Base-by-base conservation (phyloP, 768 basidiomycete genomes). In the Lentinula detonsa region DNA sequence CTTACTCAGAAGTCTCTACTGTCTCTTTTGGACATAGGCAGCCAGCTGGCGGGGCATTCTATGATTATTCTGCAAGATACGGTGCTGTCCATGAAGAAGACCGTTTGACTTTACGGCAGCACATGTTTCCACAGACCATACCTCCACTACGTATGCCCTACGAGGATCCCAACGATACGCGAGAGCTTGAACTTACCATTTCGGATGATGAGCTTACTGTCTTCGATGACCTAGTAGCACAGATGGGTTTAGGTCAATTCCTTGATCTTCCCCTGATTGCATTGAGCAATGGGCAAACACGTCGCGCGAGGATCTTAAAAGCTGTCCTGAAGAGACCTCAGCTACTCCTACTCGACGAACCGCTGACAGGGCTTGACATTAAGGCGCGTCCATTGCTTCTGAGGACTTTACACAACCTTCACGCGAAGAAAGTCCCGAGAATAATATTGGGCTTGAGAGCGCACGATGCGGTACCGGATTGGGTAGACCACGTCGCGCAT, bases 11-110 rank as follows among this genome's bases (percentile, higher is more conserved):
- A 35, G 68, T 91, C 37, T 75, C 79, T 15, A 70, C 85, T 37
- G 88, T 92, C 8, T 85, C 87, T 0, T 91, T 91, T 63, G 80
- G 85, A 0, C 85, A 89, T 62, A 80, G 85, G 16, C 76, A 80
- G 1, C 76, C 80, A 18, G 74, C 79, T 0, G 84, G 84, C 0
- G 86, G 88, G 7, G 90, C 82, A 10, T 98, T 98, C 74, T 90
- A 90, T 62, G 95, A 98, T 73, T 97, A 90, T 68, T 90, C 93
- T 0, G 93, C 95, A 2, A 85, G 95, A 2, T 98, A 98, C 69
- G 93, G 92, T 21, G 89, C 91, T 0, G 82, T 94, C 42, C 78
- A 90, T 16, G 95, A 96, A 16, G 91, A 89, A 68, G 95, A 96
- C 68, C 81, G 82, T 33, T 71, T 86, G 57, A 93, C 95, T 0